Evolutionary conservation across 2,329 filamentous ascomycete genomes (phyloP).

Genomic region (Lachnellula suecica): DNA sequence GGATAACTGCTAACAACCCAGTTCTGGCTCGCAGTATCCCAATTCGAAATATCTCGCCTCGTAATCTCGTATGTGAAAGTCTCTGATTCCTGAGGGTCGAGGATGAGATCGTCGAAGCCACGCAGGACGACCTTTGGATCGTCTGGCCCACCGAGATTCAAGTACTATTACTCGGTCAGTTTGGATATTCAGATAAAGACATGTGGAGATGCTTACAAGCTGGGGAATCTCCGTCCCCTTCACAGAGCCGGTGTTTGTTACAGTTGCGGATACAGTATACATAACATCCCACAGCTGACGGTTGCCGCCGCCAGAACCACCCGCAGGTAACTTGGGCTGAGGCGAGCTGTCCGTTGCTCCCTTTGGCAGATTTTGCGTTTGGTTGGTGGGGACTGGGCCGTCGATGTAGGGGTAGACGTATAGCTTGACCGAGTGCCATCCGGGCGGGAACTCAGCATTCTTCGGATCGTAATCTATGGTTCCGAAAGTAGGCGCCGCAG

Average conservation of each 20-base stretch:
- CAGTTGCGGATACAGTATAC: slow-evolving; percentile 50
- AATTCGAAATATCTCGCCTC: slow-evolving; percentile 82
- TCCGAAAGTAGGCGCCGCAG: slow-evolving; percentile 61
- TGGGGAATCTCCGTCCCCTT: slow-evolving; percentile 58
- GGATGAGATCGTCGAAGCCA: slow-evolving; percentile 75
- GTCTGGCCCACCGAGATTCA: slow-evolving; percentile 75
- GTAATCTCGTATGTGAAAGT: slow-evolving; percentile 71
- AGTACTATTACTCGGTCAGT: slow-evolving; percentile 51
- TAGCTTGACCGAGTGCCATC: slow-evolving; percentile 41
- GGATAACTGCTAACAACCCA: slow-evolving; percentile 58
- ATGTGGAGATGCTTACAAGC: slow-evolving; percentile 35
- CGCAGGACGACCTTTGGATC: slow-evolving; percentile 70
- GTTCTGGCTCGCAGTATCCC: slow-evolving; percentile 76
- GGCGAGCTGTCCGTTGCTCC: slow-evolving; percentile 42
- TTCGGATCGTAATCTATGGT: slow-evolving; percentile 59
- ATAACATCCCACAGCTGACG: slow-evolving; percentile 52
- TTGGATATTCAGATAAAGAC: no score
- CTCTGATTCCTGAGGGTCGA: slow-evolving; percentile 64
- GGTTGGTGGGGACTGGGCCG: slow-evolving; percentile 35
- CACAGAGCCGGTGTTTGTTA: slow-evolving; percentile 55
- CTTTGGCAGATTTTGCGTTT: slow-evolving; percentile 32
- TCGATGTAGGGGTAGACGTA: slow-evolving; percentile 58
- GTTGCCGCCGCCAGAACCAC: slow-evolving; percentile 54
- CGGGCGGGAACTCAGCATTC: slow-evolving; percentile 66
- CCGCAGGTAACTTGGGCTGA: slow-evolving; percentile 45